Evolutionary conservation across 148 eudicot genomes (phyloP), one percentile per base, ranked within the genome.

Genomic region (Camellia lanceoleosa): DNA sequence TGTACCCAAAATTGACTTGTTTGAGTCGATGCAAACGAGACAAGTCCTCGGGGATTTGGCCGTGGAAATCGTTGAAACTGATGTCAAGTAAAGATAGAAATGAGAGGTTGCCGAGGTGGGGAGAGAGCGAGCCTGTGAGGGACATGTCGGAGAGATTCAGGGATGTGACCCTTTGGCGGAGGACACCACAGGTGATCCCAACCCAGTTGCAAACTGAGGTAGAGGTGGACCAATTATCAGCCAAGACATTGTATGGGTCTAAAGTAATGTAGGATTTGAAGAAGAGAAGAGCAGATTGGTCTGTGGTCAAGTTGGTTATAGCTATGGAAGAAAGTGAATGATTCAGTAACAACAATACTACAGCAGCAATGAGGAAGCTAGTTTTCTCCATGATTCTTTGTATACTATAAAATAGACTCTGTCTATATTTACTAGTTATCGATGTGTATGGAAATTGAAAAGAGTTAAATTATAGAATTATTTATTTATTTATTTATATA

Each of bases 41-140:
- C 13, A 70, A 7, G 23, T 70, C 73, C 13, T 70, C 7, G 23
- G 73, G 73, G 43, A 69, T 44, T 42, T 70, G 23, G 55, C 73
- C 73, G 44, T 70, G 73, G 73, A 70, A 70, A n/a, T 70, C 9
- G 15, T 70, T 46, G 73, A 43, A 3, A 46, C 38, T 70, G 14
- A 70, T 47, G 73, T 9, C 8, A 0, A 70, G 38, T 30, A 30
- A 30, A 30, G 38, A 30, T 30, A 30, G 38, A 30, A 30, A 30
- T 30, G 38, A 30, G 55, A 70, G 55, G 73, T 70, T 70, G 8
- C 55, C 73, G 11, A 70, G 20, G 14, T 70, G 73, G 15, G 73
- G 73, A 70, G 73, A 16, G 54, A 70, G 12, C 23, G 52, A 15
- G 54, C 51, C 73, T 2, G 38, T 70, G 73, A 70, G 73, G 16